Evolutionary conservation across 2,329 filamentous ascomycete genomes (phyloP), one percentile per base, ranked within the genome.

Genomic region (Ceratocystis albifundus): DNA sequence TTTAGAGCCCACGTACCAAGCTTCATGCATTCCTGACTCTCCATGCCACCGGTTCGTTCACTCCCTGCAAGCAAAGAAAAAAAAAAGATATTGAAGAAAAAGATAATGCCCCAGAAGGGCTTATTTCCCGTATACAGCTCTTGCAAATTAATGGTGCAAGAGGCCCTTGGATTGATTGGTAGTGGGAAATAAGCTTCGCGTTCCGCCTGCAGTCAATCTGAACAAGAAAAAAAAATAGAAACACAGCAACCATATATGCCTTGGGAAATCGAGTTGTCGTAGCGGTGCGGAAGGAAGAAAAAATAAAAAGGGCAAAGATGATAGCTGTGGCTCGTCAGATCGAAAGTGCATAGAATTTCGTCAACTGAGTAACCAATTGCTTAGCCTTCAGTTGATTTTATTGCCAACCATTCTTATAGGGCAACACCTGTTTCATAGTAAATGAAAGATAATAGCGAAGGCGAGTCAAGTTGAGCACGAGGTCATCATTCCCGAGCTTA

Each of bases 61-160:
- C 5, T 57, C 53, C 30, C 53, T 57, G 2, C 53, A 57, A 57
- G 20, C 53, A 57, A 57, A 57, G 2, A 25, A 57, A 57, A 12
- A 25, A 57, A 57, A 57, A 30, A 25, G n/a, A 57, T 50, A 50
- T 50, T 44, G 46, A 25, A 50, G 30, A 62, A 25, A 61, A 63
- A 62, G 41, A 48, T 53, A 48, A 48, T 28, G 66, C 66, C 66
- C 66, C 64, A 68, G 64, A 68, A 68, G 66, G 66, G 66, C 66
- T 62, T 68, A 68, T 59, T 65, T 68, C 62, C 28, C 25, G 17
- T 7, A 2, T 57, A 28, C 53, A 32, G 22, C 12, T 15, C 53
- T 53, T n/a, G 17, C 22, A 17, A 12, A 17, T 28, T 30, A 3
- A 32, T 32, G 12, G 53, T 57, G 25, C 30, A 28, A 17, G n/a